These are phyloP conservation scores for Solanum microdontum DNA, from an alignment of 257 asterid genomes.

Conservation along the genomic window DNA sequence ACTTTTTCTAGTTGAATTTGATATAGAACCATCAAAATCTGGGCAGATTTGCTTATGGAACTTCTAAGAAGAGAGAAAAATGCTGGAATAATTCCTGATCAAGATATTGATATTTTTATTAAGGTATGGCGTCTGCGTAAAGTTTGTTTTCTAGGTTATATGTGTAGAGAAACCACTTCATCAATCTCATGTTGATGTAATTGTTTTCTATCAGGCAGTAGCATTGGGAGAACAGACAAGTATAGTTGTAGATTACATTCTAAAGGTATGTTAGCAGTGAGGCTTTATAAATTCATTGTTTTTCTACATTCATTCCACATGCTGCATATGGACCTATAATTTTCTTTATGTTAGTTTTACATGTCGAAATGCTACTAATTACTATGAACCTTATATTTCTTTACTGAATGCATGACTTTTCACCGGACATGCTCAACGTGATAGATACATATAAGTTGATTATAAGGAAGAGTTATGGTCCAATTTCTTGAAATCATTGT, in stretches of 20 bases:
- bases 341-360: background rate
- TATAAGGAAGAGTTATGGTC: background rate
- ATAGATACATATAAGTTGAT: background rate
- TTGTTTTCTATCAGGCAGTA: conserved; percentile 66
- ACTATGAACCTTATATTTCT: background rate
- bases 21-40: background rate
- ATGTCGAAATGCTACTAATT: background rate
- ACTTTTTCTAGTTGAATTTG: background rate
- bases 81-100: conserved; percentile 58
- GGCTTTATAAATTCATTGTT: background rate
- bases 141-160: background rate
- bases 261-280: conserved; percentile 45
- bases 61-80: conserved; percentile 54
- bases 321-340: background rate
- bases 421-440: background rate
- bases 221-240: conserved; percentile 72
- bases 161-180: background rate
- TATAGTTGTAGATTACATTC: conserved; percentile 57
- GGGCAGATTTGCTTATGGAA: conserved; percentile 60
- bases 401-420: background rate
- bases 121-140: conserved; percentile 37
- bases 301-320: background rate
- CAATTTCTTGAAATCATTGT: background rate
- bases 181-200: conserved; percentile 11
- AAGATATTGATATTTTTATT: conserved; percentile 52